phyloP scores from a whole-genome alignment of 2,329 filamentous ascomycete species.

The Graphilbum ipis-grandicollis region DNA sequence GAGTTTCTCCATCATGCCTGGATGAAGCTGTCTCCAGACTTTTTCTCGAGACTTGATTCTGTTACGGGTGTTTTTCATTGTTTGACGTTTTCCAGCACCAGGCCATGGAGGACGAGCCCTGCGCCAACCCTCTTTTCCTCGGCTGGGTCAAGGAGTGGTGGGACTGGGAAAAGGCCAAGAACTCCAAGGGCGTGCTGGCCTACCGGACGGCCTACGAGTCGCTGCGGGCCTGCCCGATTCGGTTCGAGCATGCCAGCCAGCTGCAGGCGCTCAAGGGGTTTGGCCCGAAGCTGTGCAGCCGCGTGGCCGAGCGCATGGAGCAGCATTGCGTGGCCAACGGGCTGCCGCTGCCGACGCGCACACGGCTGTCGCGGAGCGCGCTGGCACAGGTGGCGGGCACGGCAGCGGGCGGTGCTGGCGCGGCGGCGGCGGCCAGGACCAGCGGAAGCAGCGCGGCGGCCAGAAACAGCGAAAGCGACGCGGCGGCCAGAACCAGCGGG shows the following conservation, averaged over 20 bases:
- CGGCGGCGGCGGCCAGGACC: constrained; percentile 14
- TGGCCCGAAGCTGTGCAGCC: constrained; percentile 52
- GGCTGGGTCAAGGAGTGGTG: constrained; percentile 65
- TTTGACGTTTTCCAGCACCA: too few relatives aligned
- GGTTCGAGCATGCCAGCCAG: constrained; percentile 55
- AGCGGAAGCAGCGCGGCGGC: constrained; percentile 12
- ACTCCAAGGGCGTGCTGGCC: constrained; percentile 51
- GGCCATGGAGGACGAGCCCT: constrained; percentile 17
- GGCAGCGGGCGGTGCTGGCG: too few relatives aligned
- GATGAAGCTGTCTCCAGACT: too few relatives aligned
- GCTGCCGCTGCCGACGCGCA: constrained; percentile 45
- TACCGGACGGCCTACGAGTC: constrained; percentile 65
- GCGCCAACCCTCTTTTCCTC: constrained; percentile 54
- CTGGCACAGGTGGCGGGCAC: background rate
- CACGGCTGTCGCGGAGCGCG: constrained; percentile 3
- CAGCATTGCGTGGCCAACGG: constrained; percentile 49
- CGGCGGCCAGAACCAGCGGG: constrained; percentile 9
- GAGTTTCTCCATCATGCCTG: too few relatives aligned
- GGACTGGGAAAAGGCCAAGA: constrained; percentile 49
- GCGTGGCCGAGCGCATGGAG: constrained; percentile 44
- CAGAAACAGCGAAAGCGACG: background rate
- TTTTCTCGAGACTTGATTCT: too few relatives aligned
- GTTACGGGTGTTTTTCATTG: constrained; percentile 2
- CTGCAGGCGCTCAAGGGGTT: constrained; percentile 57
- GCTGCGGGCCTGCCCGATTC: constrained; percentile 55